Conservation (phyloP, 208 protist genomes). For the Tetramitus jugosus region DNA sequence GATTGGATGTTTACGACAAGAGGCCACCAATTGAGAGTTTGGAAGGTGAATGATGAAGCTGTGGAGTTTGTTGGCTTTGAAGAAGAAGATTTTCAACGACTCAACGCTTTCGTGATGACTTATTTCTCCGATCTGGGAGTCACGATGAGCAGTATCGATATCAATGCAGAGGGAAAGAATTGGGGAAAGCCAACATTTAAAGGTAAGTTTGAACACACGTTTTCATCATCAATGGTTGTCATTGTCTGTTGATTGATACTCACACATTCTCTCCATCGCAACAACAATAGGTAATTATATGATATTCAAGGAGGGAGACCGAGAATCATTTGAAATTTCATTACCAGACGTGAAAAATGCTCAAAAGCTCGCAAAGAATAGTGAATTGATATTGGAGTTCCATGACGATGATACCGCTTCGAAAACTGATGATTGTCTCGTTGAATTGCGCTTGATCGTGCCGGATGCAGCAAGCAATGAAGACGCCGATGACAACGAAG, state of each 20-base stretch:
- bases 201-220: no score
- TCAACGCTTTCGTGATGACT: no score
- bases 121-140: background rate
- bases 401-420: background rate
- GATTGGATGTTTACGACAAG: background rate
- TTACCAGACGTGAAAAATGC: background rate
- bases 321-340: constrained; percentile 2
- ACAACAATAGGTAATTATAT: background rate
- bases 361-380: background rate
- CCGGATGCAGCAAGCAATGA: background rate
- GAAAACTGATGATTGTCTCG: background rate
- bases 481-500: background rate
- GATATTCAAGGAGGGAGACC: background rate
- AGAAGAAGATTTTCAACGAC: background rate
- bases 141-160: background rate
- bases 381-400: constrained; percentile 9
- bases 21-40: background rate
- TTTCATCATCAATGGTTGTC: no score
- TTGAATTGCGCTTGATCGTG: background rate
- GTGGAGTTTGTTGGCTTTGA: background rate
- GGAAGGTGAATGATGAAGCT: background rate
- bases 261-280: background rate
- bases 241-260: no score
- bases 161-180: background rate
- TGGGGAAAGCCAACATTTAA: background rate